Base-by-base conservation (phyloP, 257 asterid species). In the Schizonepeta tenuifolia region DNA sequence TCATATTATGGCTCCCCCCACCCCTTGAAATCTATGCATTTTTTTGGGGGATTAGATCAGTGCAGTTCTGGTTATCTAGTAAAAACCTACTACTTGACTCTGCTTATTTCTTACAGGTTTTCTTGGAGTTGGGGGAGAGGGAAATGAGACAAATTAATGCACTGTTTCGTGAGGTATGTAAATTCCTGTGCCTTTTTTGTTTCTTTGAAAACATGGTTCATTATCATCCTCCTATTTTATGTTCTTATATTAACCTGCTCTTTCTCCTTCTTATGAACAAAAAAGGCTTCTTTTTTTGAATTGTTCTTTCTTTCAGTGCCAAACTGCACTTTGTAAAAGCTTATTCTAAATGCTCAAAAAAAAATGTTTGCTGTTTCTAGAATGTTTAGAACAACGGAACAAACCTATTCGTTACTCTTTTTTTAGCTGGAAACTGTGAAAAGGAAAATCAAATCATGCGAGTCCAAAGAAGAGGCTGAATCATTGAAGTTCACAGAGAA, bases 401-500 rank as follows among this genome's bases (percentile, higher is more conserved):
- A 57, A 26, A 65, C 71, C 53, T 63, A 73, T 5, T 61, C 24
- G 11, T 57, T 43, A 38, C 60, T 58, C 51, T 76, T 71, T 7
- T 70, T 63, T 55, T 53, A 93, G 98, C 79, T 94, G 87, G 88
- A 89, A 80, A 54, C 76, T 60, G 55, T 89, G 51, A 91, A 91
- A 79, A 64, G 72, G 69, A 86, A 89, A 81, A 66, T 78, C 53
- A 88, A 86, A 74, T 82, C 89, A 70, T 86, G 95, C 77, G 87
- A 89, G 79, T 91, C 95, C 77, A 83, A 83, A 77, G 98, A 89
- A 80, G 97, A 94, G 75, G 89, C 84, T 74, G 96, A 91, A 7
- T 84, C 95, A 38, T 87, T 94, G 14, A 94, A 91, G 83, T 84
- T 89, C 71, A 73, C 89, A 6, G 86, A 89, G 86, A 91, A 91